Conservation (phyloP, 768 basidiomycete species). For the Neoboletus subvelutipes region DNA sequence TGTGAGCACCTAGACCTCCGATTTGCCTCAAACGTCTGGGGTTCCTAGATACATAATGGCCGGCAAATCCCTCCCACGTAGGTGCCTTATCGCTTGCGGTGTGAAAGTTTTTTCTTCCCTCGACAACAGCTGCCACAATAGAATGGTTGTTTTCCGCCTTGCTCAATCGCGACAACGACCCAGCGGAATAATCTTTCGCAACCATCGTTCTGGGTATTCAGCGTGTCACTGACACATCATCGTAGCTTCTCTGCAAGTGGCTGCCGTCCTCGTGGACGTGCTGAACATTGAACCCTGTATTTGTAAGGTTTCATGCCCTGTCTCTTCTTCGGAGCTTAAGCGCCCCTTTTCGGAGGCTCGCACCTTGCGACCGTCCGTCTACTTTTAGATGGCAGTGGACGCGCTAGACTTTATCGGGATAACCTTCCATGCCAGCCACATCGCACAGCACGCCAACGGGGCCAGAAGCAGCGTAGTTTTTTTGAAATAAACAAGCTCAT, state of each 20-base stretch:
- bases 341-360: constrained; percentile 27
- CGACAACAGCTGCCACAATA: background rate
- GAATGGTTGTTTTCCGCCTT: background rate
- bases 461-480: constrained; percentile 1
- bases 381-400: constrained; percentile 4
- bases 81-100: background rate
- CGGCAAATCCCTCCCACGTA: background rate
- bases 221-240: background rate
- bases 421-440: constrained; percentile 9
- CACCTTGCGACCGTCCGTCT: constrained; percentile 1
- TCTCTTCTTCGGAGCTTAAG: constrained; percentile 31
- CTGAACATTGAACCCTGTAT: constrained; percentile 23
- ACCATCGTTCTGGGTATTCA: background rate
- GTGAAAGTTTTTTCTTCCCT: background rate
- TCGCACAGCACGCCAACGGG: constrained; percentile 25
- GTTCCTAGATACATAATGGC: background rate
- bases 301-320: constrained; percentile 16
- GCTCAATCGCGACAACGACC: background rate
- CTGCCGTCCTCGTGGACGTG: constrained; percentile 13
- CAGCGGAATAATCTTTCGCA: background rate
- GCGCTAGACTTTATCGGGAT: constrained; percentile 10
- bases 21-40: background rate
- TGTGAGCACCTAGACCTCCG: background rate
- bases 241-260: constrained; percentile 3
- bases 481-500: constrained; percentile 17